Percentiles rank a stretch among this genome's conserved stretches.
Evolutionary conservation across 208 protist genomes (phyloP).

Genomic region (Acanthamoeba rhysodes): DNA sequence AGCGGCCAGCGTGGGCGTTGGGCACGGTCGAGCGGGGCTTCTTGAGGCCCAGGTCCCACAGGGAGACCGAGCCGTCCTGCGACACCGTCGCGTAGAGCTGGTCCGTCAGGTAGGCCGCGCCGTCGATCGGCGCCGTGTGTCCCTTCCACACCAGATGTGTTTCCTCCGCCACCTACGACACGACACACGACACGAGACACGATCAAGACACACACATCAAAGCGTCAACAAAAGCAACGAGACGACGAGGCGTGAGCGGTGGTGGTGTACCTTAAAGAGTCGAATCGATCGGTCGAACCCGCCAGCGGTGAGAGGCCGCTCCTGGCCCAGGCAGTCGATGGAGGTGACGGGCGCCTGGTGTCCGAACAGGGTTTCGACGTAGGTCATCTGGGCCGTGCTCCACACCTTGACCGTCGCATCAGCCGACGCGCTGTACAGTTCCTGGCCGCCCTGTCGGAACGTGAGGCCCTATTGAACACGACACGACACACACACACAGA

Average conservation of each 20-base stretch:
- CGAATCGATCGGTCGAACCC: constrained; percentile 75
- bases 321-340: constrained; percentile 72
- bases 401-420: constrained; percentile 83
- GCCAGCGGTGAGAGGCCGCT: constrained; percentile 71
- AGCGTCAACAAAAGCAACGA: not conserved
- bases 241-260: not conserved
- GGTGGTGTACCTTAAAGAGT: constrained; percentile 73
- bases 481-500: not conserved
- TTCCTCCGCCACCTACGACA: not conserved
- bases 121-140: constrained; percentile 55
- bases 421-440: constrained; percentile 73
- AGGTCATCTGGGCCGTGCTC: constrained; percentile 83
- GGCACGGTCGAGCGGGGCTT: constrained; percentile 61
- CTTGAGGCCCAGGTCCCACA: constrained; percentile 79
- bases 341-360: constrained; percentile 75
- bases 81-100: constrained; percentile 73
- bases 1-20: constrained; percentile 68
- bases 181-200: too few species aligned
- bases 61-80: constrained; percentile 77
- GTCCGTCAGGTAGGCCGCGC: constrained; percentile 74
- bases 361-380: constrained; percentile 82
- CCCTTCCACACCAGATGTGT: constrained; percentile 62
- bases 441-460: constrained; percentile 77
- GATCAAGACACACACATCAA: not conserved
- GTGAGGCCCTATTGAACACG: constrained; percentile 56